Evolutionary conservation across 768 basidiomycete genomes (phyloP).

Genomic region (Cystobasidiopsis lactophilus): DNA sequence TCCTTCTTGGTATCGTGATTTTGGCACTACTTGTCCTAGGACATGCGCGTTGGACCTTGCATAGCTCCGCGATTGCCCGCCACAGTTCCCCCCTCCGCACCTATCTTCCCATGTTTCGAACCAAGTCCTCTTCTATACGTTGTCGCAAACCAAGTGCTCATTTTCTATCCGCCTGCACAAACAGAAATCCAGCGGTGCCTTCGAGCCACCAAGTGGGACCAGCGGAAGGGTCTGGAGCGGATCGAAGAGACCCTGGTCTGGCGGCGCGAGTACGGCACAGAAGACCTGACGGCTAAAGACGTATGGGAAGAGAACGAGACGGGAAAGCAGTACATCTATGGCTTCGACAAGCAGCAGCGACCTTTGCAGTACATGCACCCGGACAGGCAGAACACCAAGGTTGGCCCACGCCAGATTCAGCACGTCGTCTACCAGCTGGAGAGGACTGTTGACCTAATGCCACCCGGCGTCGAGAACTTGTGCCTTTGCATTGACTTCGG

Average conservation of each 20-base stretch:
- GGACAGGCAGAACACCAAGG: slow-evolving; percentile 39
- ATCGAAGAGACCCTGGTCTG: slow-evolving; percentile 53
- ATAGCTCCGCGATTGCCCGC: neutral
- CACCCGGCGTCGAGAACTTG: slow-evolving; percentile 50
- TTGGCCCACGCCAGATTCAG: slow-evolving; percentile 40
- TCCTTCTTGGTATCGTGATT: too few species aligned
- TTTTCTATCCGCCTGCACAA: neutral
- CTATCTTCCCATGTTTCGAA: neutral
- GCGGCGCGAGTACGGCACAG: slow-evolving; percentile 56
- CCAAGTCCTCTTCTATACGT: neutral
- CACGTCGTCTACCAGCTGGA: slow-evolving; percentile 59
- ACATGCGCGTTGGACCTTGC: too few species aligned
- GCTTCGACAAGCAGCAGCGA: slow-evolving; percentile 26
- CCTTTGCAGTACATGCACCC: slow-evolving; percentile 36
- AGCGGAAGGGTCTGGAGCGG: slow-evolving; percentile 35
- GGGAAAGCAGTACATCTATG: slow-evolving; percentile 59
- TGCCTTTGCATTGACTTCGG: slow-evolving; percentile 21
- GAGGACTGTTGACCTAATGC: slow-evolving; percentile 51
- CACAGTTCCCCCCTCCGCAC: neutral
- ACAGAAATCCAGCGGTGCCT: slow-evolving; percentile 34
- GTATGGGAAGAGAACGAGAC: slow-evolving; percentile 60
- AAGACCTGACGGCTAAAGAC: slow-evolving; percentile 35
- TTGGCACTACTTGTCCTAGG: too few species aligned
- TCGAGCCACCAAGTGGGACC: slow-evolving; percentile 55
- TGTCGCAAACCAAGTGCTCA: neutral